Evolutionary conservation across 1,284 basidiomycete species (phyloP), one percentile per base, ranked within the genome.

Genomic region (Papiliotrema terrestris): DNA sequence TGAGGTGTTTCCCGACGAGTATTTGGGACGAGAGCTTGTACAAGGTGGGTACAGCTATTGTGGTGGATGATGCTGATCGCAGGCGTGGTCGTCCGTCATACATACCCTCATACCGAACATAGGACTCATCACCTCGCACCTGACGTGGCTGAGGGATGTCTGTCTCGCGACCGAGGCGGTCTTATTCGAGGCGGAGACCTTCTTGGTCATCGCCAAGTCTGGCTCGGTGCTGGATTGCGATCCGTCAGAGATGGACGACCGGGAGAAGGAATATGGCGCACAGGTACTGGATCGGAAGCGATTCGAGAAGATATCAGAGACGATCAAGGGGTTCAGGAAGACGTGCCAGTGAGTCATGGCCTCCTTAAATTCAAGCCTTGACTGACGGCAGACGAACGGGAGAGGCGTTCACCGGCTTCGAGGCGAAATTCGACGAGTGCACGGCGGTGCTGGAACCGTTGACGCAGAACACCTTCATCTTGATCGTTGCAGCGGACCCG

Each of bases 11-110:
- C 68, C 90, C 89, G n/a, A 98, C 95, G 22, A 94, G 89, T 67
- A 98, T 98, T 62, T 97, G 94, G 79, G 94, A 99, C 74, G 95
- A 98, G 76, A 93, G 89, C 60, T 78, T 99, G 45, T 99, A 98
- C 80, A 91, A 89, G 82, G 94, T 88, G 69, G 61, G 82, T 25
- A n/a, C n/a, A n/a, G n/a, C n/a, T n/a, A n/a, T n/a, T n/a, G n/a
- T n/a, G n/a, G n/a, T n/a, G n/a, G n/a, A n/a, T 44, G 23, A 51
- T 20, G 45, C 59, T 56, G 22, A 55, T 13, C 19, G 45, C 32
- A 97, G 90, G 95, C 96, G 11, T 98, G 95, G 96, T 98, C 96
- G 25, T 86, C 86, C 59, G 96, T 99, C 62, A 92, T 99, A 8
- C 92, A 97, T 68, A 92, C 91, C 11, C 83, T 98, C 59, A 96